Conservation (phyloP, 495 filamentous ascomycete genomes). For the Aspergillus bridgeri region DNA sequence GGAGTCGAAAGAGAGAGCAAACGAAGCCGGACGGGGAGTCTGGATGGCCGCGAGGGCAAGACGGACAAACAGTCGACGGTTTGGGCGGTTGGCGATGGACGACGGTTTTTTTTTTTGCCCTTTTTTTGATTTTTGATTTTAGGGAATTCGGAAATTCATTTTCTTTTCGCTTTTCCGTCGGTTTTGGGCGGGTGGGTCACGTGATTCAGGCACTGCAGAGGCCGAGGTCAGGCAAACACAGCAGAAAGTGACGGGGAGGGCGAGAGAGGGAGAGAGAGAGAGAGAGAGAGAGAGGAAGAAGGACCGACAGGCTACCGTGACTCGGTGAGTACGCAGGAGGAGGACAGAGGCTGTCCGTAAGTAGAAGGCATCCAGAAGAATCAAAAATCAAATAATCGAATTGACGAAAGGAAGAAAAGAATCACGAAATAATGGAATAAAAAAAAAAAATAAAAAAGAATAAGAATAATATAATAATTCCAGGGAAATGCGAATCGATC, state of each 20-base stretch:
- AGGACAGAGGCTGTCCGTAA: too few species aligned
- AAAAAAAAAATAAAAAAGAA: neutral
- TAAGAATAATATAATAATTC: slow-evolving; percentile 1
- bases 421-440: neutral
- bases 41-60: too few species aligned
- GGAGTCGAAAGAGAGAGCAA: too few species aligned
- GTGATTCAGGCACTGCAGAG: slow-evolving; percentile 15
- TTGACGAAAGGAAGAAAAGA: too few species aligned
- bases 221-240: neutral
- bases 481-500: too few species aligned
- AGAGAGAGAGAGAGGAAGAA: too few species aligned
- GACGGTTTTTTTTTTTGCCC: slow-evolving; percentile 20
- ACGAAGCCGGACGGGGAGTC: too few species aligned
- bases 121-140: slow-evolving; percentile 22
- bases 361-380: neutral
- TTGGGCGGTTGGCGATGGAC: slow-evolving; percentile 16
- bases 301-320: too few species aligned
- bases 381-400: neutral
- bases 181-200: slow-evolving; percentile 10
- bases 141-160: slow-evolving; percentile 16
- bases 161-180: too few species aligned
- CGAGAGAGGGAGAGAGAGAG: neutral
- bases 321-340: too few species aligned
- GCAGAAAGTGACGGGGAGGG: too few species aligned
- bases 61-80: slow-evolving; percentile 13